A percentile compares a stretch with the other conserved stretches of the same genome.
Conservation (phyloP, 306 rosid species). For the Fagus sylvatica region DNA sequence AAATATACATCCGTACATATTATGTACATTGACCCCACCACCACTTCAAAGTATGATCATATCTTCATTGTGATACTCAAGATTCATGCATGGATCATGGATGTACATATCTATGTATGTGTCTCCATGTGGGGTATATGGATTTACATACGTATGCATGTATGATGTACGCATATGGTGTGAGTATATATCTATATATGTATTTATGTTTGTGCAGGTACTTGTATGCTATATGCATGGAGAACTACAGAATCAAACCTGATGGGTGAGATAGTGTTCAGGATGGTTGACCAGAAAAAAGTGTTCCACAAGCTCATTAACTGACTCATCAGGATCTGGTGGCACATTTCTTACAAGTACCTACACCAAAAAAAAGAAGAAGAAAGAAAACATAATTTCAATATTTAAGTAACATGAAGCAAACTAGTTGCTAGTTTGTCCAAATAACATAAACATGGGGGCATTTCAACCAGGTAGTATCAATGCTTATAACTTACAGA, state of each 20-base stretch:
- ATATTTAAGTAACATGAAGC: background rate
- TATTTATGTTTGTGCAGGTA: background rate
- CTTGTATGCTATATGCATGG: background rate
- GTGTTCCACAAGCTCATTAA: slow-evolving; percentile 92
- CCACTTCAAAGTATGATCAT: background rate
- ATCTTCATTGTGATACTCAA: background rate
- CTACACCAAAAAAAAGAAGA: slow-evolving; percentile 39
- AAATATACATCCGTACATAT: background rate
- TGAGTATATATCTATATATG: background rate
- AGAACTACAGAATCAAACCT: slow-evolving; percentile 48
- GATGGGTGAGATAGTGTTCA: slow-evolving; percentile 80
- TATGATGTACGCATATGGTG: too few relatives aligned
- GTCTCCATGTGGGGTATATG: background rate
- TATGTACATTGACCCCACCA: background rate
- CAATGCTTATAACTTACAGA: background rate
- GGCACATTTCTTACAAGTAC: slow-evolving; percentile 97
- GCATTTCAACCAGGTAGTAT: background rate
- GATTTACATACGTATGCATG: background rate
- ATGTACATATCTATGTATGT: background rate
- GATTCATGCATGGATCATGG: background rate
- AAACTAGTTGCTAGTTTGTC: background rate
- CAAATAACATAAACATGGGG: background rate
- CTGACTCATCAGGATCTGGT: slow-evolving; percentile 87
- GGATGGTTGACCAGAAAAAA: slow-evolving; percentile 98
- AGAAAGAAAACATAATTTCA: background rate